Evolutionary conservation across 208 protist species (phyloP).

Genomic region (Leishmania amazonensis): DNA sequence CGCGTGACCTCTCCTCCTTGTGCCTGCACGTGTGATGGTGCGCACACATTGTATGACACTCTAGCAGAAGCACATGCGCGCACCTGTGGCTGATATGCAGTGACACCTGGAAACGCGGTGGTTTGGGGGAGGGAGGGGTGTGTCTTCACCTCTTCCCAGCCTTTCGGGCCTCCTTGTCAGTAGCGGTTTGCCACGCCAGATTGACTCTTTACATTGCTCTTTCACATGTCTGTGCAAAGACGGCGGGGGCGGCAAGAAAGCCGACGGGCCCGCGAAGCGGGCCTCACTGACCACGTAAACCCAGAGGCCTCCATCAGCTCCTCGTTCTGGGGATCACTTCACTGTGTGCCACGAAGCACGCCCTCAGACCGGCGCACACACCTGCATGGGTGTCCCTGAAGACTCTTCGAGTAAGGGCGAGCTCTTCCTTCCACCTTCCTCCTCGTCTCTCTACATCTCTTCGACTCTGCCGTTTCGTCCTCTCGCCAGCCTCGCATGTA

Average conservation of each 20-base stretch:
- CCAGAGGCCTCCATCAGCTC: neutral
- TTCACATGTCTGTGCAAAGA: neutral
- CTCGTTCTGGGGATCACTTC: neutral
- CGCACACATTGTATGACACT: neutral
- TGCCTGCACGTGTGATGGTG: neutral
- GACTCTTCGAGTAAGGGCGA: neutral
- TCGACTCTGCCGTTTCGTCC: neutral
- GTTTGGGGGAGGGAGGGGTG: neutral
- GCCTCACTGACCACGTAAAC: neutral
- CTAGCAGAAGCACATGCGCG: neutral
- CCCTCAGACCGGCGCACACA: neutral
- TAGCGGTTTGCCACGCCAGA: neutral
- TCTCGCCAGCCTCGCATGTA: neutral
- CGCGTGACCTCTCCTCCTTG: neutral
- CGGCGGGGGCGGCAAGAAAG: neutral
- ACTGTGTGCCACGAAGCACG: neutral
- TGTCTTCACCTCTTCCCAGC: neutral
- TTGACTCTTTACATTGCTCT: neutral
- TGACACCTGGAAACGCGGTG: too few relatives aligned
- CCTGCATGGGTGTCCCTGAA: neutral
- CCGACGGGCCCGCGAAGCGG: neutral
- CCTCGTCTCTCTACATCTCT: neutral
- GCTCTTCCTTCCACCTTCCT: neutral
- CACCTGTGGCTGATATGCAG: neutral
- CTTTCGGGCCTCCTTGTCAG: neutral